Evolutionary conservation across 768 basidiomycete species (phyloP).

Genomic region (Grammothele lineata): DNA sequence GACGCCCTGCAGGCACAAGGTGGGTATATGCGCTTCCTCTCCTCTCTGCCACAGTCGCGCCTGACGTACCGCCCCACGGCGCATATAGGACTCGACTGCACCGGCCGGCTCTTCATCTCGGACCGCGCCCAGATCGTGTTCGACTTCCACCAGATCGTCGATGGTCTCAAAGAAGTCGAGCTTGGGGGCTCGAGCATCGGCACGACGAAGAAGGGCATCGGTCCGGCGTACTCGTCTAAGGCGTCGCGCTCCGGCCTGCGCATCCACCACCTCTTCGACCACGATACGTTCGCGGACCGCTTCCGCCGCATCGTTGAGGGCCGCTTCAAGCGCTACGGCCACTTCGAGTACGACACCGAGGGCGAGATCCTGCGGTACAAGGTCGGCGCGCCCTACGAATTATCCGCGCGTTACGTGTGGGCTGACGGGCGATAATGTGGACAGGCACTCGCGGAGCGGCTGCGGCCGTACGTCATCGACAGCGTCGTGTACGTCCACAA

Average conservation of each 20-base stretch:
- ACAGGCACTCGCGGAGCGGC: constrained; percentile 79
- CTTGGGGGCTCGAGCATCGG: constrained; percentile 94
- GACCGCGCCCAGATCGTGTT: constrained; percentile 97
- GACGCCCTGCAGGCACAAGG: constrained; percentile 84
- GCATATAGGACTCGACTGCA: constrained; percentile 76
- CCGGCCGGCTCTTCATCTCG: constrained; percentile 83
- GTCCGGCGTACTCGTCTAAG: constrained; percentile 97
- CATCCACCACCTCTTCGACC: constrained; percentile 94
- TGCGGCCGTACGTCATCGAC: constrained; percentile 88
- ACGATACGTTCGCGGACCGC: constrained; percentile 78
- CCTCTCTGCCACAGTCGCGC: too few relatives aligned
- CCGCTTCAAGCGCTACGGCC: constrained; percentile 94
- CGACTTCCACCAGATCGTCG: constrained; percentile 99
- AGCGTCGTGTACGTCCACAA: constrained; percentile 81
- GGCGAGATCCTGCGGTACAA: constrained; percentile 92
- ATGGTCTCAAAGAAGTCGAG: constrained; percentile 97
- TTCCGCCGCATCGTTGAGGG: constrained; percentile 96
- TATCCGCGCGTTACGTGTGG: neutral
- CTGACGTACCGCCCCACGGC: neutral
- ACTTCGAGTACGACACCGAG: constrained; percentile 98
- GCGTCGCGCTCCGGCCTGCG: constrained; percentile 94
- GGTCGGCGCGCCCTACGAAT: constrained; percentile 37
- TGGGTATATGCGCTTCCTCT: constrained; percentile 26
- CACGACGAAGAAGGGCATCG: constrained; percentile 97
- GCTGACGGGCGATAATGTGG: neutral